Evolutionary conservation across 495 filamentous ascomycete genomes (phyloP).

Genomic region (Neurospora sp.): DNA sequence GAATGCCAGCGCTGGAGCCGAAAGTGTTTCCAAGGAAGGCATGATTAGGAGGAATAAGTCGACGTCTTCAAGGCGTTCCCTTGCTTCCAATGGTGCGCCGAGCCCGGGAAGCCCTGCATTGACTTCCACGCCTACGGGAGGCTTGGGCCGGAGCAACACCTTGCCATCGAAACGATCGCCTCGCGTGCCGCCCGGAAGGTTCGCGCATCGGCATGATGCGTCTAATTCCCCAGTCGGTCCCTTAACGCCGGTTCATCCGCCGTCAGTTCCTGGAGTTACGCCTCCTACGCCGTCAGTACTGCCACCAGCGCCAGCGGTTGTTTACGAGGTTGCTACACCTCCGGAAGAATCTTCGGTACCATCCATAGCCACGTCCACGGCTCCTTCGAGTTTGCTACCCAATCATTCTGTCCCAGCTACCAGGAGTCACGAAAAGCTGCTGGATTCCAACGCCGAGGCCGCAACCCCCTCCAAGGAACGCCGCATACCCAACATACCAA

Average conservation of each 20-base stretch:
- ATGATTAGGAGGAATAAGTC: slow-evolving; percentile 79
- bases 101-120: slow-evolving; percentile 64
- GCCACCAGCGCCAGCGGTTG: slow-evolving; percentile 14
- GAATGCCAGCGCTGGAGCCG: slow-evolving; percentile 75
- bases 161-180: slow-evolving; percentile 89
- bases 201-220: slow-evolving; percentile 27
- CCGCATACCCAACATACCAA: slow-evolving; percentile 53
- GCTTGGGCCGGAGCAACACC: slow-evolving; percentile 86
- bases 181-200: slow-evolving; percentile 44
- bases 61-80: slow-evolving; percentile 54
- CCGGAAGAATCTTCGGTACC: slow-evolving; percentile 7
- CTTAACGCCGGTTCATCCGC: slow-evolving; percentile 17
- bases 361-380: slow-evolving; percentile 4
- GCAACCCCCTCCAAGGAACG: slow-evolving; percentile 62
- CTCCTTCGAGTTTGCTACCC: slow-evolving; percentile 5
- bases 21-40: slow-evolving; percentile 72
- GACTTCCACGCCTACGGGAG: slow-evolving; percentile 40
- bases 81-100: slow-evolving; percentile 56
- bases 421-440: slow-evolving; percentile 41
- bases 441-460: slow-evolving; percentile 30
- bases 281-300: slow-evolving; percentile 1
- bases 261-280: neutral
- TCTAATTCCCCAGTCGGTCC: slow-evolving; percentile 25
- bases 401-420: slow-evolving; percentile 15
- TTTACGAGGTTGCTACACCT: slow-evolving; percentile 19